phyloP scores from a whole-genome alignment of 768 basidiomycete species.

The Hypholoma fasciculare region DNA sequence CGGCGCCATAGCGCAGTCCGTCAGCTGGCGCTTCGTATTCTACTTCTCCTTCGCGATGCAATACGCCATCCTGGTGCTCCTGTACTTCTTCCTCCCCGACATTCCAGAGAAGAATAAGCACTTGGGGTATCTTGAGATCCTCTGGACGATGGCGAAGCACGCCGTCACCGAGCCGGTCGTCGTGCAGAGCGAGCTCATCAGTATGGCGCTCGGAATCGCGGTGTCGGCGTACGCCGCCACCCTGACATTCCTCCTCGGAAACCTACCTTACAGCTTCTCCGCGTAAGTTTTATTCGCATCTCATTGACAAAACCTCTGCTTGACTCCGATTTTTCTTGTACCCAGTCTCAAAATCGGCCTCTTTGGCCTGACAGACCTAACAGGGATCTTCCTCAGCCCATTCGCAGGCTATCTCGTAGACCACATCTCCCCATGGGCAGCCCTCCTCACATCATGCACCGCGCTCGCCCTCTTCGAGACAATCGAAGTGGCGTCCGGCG shows the following conservation, averaged over 20 bases:
- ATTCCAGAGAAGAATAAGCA: conserved; percentile 73
- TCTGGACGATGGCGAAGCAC: conserved; percentile 74
- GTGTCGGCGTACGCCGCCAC: conserved; percentile 68
- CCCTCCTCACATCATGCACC: conserved; percentile 52
- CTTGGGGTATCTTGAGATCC: conserved; percentile 65
- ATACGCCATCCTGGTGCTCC: conserved; percentile 48
- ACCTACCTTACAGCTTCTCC: conserved; percentile 71
- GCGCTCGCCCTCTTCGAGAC: conserved; percentile 45
- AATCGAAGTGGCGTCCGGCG: conserved; percentile 60
- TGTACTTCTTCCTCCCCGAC: conserved; percentile 72
- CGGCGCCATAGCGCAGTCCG: conserved; percentile 71
- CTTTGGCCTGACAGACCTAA: conserved; percentile 59
- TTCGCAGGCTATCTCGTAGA: conserved; percentile 62
- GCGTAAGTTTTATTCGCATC: conserved; percentile 42
- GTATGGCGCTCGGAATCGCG: conserved; percentile 58
- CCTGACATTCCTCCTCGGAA: conserved; percentile 78
- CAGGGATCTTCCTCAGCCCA: conserved; percentile 61
- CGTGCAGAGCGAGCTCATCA: conserved; percentile 64
- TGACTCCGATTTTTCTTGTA: neutral
- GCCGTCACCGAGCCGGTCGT: conserved; percentile 75
- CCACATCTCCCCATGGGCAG: conserved; percentile 62
- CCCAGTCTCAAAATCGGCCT: conserved; percentile 49
- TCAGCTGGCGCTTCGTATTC: conserved; percentile 72
- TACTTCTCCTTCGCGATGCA: conserved; percentile 77
- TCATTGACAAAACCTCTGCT: neutral